phyloP scores from a whole-genome alignment of 1,284 basidiomycete genomes.

The Ustilago sp. region DNA sequence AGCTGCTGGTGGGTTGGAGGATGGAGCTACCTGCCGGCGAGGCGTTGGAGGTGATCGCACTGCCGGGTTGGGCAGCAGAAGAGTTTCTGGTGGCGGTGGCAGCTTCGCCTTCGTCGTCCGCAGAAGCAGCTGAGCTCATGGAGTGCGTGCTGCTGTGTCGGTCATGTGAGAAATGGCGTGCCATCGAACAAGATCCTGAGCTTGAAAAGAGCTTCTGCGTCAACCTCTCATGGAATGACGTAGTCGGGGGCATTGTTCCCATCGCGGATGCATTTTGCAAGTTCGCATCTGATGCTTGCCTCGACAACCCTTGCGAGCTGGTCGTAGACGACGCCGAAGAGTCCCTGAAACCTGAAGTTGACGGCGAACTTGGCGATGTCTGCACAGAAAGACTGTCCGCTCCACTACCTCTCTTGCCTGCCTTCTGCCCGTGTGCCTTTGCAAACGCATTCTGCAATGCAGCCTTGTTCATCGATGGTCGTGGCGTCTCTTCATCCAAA shows the following conservation, averaged over 20 bases:
- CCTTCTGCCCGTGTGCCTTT: constrained; percentile 23
- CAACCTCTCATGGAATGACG: constrained; percentile 45
- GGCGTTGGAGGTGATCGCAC: neutral
- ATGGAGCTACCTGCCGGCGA: constrained; percentile 13
- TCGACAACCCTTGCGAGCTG: constrained; percentile 25
- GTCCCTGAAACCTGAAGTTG: constrained; percentile 25
- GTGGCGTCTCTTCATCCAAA: constrained; percentile 42
- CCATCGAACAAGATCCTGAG: constrained; percentile 30
- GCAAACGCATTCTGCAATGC: constrained; percentile 29
- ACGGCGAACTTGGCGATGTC: constrained; percentile 23
- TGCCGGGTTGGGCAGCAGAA: neutral
- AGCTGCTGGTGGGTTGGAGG: constrained; percentile 2
- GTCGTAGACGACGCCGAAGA: constrained; percentile 32
- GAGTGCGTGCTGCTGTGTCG: constrained; percentile 41
- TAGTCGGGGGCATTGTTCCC: constrained; percentile 9
- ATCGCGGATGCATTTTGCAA: constrained; percentile 13
- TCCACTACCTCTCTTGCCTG: neutral
- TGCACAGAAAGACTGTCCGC: constrained; percentile 18
- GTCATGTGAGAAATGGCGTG: constrained; percentile 41
- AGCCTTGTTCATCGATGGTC: constrained; percentile 50
- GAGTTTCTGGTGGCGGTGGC: neutral
- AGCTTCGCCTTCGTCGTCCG: constrained; percentile 24
- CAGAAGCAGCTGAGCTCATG: constrained; percentile 32
- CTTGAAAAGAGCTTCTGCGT: constrained; percentile 47
- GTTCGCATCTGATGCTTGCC: constrained; percentile 39